Conservation (phyloP, 108 stramenopile species). For the Cyclotella cryptica region DNA sequence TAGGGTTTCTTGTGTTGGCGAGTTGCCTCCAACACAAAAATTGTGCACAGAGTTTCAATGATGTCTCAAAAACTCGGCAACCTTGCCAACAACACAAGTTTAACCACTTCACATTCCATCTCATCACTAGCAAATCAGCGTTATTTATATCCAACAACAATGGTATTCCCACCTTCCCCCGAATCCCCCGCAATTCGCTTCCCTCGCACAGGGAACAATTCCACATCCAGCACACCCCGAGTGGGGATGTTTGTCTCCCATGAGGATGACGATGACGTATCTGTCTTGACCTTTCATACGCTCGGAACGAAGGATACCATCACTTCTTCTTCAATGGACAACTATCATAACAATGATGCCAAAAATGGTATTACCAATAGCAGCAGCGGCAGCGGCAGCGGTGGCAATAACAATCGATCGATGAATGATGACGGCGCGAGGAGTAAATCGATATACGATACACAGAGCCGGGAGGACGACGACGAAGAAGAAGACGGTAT, state of each 20-base stretch:
- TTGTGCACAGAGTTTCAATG: too few relatives aligned
- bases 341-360: neutral
- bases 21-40: too few relatives aligned
- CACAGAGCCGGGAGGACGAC: too few relatives aligned
- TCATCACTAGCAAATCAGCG: too few relatives aligned
- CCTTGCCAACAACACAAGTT: too few relatives aligned
- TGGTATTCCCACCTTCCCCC: slow-evolving; percentile 4
- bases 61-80: too few relatives aligned
- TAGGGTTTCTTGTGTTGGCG: too few relatives aligned
- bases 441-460: too few relatives aligned
- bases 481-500: neutral
- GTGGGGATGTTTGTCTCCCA: slow-evolving; percentile 17
- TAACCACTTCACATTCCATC: too few relatives aligned
- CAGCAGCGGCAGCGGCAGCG: too few relatives aligned
- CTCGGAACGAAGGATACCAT: neutral
- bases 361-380: too few relatives aligned
- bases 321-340: neutral
- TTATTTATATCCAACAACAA: neutral
- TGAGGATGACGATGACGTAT: slow-evolving; percentile 26
- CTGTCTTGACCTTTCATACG: slow-evolving; percentile 27
- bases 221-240: slow-evolving; percentile 1
- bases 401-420: neutral
- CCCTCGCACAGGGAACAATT: neutral
- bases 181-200: neutral
- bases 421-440: neutral